Conservation (phyloP, 495 filamentous ascomycete genomes). For the Talaromyces trachyspermus region DNA sequence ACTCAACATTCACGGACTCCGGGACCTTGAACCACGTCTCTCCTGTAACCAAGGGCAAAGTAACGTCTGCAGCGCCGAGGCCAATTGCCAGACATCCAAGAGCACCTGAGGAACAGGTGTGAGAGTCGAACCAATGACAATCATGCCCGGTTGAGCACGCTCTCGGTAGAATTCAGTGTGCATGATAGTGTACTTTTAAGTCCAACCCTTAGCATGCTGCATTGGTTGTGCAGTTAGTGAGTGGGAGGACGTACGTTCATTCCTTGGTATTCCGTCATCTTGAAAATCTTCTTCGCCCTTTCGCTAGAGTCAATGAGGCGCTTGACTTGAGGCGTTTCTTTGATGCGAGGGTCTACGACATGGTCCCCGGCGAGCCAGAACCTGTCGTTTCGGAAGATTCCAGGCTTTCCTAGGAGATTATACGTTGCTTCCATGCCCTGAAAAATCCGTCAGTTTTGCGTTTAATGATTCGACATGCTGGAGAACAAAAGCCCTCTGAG, state of each 20-base stretch:
- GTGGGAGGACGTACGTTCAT: slow-evolving; percentile 23
- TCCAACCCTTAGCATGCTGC: not conserved
- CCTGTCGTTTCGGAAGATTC: slow-evolving; percentile 40
- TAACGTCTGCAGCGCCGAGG: slow-evolving; percentile 38
- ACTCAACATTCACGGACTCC: slow-evolving; percentile 28
- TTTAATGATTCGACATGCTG: not conserved
- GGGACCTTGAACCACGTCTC: slow-evolving; percentile 43
- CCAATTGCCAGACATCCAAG: slow-evolving; percentile 36
- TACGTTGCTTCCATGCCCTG: slow-evolving; percentile 34
- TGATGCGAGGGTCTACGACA: slow-evolving; percentile 35
- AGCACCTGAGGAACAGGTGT: slow-evolving; percentile 38
- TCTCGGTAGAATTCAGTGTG: slow-evolving; percentile 42
- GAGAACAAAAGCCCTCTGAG: not conserved
- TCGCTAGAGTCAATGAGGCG: slow-evolving; percentile 28
- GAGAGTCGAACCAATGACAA: slow-evolving; percentile 42
- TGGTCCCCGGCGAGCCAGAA: slow-evolving; percentile 44
- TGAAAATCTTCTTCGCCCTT: slow-evolving; percentile 26
- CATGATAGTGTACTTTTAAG: slow-evolving; percentile 32
- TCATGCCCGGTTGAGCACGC: slow-evolving; percentile 36
- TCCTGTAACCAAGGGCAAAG: slow-evolving; percentile 35
- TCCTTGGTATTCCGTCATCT: slow-evolving; percentile 40
- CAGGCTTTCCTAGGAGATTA: slow-evolving; percentile 23
- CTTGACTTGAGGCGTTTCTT: slow-evolving; percentile 24
- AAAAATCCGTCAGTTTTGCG: not conserved
- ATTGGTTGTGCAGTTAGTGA: not conserved